Conservation (phyloP, 2,329 filamentous ascomycete genomes). For the Acrocalymma vagum region DNA sequence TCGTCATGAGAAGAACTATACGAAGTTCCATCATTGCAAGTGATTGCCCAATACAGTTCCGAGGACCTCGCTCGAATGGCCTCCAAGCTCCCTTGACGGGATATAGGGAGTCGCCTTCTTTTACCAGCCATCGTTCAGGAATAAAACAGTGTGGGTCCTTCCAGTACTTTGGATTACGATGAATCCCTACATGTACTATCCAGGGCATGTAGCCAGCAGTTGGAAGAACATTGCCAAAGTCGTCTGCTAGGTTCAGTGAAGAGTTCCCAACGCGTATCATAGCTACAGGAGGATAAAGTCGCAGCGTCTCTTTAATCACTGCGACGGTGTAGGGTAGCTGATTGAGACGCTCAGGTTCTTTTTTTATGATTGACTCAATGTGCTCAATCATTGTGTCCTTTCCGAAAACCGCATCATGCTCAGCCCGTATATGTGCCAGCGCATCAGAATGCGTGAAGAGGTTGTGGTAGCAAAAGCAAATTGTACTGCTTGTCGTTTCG, state of each 20-base stretch:
- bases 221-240: conserved; percentile 12
- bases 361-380: too few species aligned
- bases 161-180: conserved; percentile 24
- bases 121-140: conserved; percentile 31
- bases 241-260: conserved; percentile 8
- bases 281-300: conserved; percentile 48
- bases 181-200: conserved; percentile 17
- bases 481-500: conserved; percentile 38
- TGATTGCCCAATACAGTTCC: conserved; percentile 50
- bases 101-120: conserved; percentile 9
- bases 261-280: conserved; percentile 19
- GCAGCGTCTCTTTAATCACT: conserved; percentile 54
- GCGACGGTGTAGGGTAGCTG: conserved; percentile 54
- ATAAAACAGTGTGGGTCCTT: conserved; percentile 20
- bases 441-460: conserved; percentile 29
- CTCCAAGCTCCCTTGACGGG: conserved; percentile 29
- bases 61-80: conserved; percentile 48
- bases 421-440: conserved; percentile 36
- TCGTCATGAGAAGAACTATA: conserved; percentile 10
- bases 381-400: conserved; percentile 12
- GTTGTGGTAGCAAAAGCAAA: conserved; percentile 30
- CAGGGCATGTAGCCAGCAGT: conserved; percentile 11
- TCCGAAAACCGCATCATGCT: conserved; percentile 40
- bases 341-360: conserved; percentile 22
- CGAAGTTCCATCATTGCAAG: conserved; percentile 42